Base-by-base conservation (phyloP, 2,329 filamentous ascomycete species). In the Cercospora sp. region DNA sequence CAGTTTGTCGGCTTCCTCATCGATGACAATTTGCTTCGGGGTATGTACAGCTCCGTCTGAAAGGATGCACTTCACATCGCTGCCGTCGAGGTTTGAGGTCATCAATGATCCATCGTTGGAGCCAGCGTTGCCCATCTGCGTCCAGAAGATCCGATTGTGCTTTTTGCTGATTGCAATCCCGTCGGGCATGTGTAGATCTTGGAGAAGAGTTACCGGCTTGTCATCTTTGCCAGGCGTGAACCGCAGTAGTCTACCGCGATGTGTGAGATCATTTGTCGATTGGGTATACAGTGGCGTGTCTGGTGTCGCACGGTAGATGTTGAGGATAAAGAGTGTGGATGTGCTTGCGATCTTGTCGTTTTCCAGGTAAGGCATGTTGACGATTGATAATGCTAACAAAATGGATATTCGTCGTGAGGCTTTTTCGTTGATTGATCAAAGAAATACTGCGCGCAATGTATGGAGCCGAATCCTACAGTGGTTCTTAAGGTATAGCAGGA, bases 21-120 rank as follows among this genome's bases (percentile, higher is more conserved):
- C 77, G 26, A 80, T 63, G 3, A 73, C 55, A 12, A 83, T 53
- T 55, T 84, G 82, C 63, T 84, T 84, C 0, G 82, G 81, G 0
- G 87, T 89, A 73, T 87, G 81, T 0, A 85, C 75, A 0, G 69
- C 59, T 0, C 86, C 85, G 0, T 69, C 59, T 0, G 81, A 70
- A 0, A 89, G 75, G 2, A 89, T 73, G 0, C 78, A 78, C 8
- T 74, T 72, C 3, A 83, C 72, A 57, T 85, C 77, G 10, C 70
- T 80, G 1, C 87, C 87, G 62, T 87, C 83, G 1, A 86, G 74
- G n/a, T 81, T 80, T 3, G 71, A 64, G 10, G 70, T 73, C 26
- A 69, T 63, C 0, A 77, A 51, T 0, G 68, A 64, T 5, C 74
- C 74, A 33, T 73, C 72, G 57, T 75, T 75, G 6, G 65, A 36